These are phyloP conservation scores for Kodamaea hsintzibuensis DNA, from an alignment of 805 yeast species.

Conservation along the genomic window DNA sequence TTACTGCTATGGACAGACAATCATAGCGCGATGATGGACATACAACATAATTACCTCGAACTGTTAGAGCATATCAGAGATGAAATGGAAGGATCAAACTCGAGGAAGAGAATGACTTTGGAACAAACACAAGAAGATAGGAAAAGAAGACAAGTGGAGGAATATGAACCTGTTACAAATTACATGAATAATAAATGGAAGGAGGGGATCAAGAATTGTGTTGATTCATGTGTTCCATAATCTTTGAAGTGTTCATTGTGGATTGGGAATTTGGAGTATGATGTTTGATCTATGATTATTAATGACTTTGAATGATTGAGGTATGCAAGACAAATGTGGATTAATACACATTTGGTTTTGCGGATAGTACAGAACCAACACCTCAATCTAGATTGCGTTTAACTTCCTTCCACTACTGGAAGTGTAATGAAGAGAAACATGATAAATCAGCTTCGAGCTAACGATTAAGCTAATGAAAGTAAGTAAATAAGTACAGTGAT, in stretches of 20 bases:
- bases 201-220: constrained; percentile 43
- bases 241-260: no score
- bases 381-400: no score
- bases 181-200: constrained; percentile 53
- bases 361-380: no score
- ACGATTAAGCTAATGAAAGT: no score
- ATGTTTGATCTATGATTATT: not conserved
- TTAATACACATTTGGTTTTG: no score
- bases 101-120: constrained; percentile 40
- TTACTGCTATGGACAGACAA: constrained; percentile 35
- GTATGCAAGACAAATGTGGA: no score
- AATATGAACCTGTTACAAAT: constrained; percentile 40
- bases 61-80: constrained; percentile 24
- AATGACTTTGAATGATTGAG: not conserved
- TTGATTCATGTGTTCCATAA: constrained; percentile 29
- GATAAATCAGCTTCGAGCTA: no score
- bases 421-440: no score
- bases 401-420: no score
- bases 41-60: constrained; percentile 33
- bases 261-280: not conserved
- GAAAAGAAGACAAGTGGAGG: constrained; percentile 38
- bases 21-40: constrained; percentile 38
- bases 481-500: no score
- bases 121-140: constrained; percentile 46
- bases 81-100: constrained; percentile 11